Evolutionary conservation across 1,284 basidiomycete genomes (phyloP), one percentile per base, ranked within the genome.

Genomic region (Mixia osmundae): DNA sequence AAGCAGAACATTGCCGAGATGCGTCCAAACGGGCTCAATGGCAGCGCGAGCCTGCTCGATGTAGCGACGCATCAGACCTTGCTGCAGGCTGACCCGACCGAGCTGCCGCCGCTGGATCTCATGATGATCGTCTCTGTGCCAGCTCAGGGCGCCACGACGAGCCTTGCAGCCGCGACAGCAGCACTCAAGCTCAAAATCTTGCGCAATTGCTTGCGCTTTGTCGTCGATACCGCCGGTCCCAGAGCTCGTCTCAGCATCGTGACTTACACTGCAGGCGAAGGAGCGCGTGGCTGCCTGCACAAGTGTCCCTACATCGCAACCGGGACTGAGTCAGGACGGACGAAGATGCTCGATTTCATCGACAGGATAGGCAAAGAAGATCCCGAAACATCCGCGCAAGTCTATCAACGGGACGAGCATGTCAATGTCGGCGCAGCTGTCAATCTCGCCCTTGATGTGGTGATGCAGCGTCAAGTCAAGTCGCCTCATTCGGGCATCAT

Each of bases 391-490:
- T 35, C 67, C 21, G 20, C 18, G 35, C 76, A 79, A 49, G 61
- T 70, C 38, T 69, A 69, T 5, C 67, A 68, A 39, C 72, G 71
- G 47, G 82, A 91, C 16, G 82, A 89, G 56, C 76, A 79, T 56
- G 78, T 78, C 11, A 83, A 89, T 54, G 83, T 94, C n/a, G 79
- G 89, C 10, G 85, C 83, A 5, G 87, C 82, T 12, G 76, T 89
- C 41, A 94, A 94, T 25, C 28, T 49, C 5, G 79, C 75, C 20
- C 68, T 95, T 16, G 89, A 97, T 54, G 72, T 87, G 20, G 75
- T 94, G 12, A 60, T 97, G 20, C 85, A 91, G 54, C 75, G 89
- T 41, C 91, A 89, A 61, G 61, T 71, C 25, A 76, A 79, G 47
- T 94, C 91, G 54, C 71, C 82, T 0, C 59, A 87, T 11, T 75